Evolutionary conservation across 371 early-diverging fungal genomes (phyloP).

Genomic region (Dentiscutata heterogama): DNA sequence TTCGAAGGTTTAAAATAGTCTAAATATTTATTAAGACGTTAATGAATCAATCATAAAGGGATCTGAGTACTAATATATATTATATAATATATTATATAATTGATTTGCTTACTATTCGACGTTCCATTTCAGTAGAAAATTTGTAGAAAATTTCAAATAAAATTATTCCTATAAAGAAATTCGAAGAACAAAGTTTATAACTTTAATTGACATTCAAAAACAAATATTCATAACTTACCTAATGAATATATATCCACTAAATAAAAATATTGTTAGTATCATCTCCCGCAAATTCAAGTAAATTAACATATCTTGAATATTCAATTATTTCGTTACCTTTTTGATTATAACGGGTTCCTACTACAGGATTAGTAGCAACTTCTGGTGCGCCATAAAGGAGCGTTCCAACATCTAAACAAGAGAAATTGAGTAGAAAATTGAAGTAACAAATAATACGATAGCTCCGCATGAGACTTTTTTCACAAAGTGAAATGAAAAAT

Average conservation of each 20-base stretch:
- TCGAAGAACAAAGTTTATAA: neutral
- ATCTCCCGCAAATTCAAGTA: neutral
- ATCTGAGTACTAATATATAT: too few species aligned
- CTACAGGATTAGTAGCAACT: slow-evolving; percentile 57
- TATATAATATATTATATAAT: too few species aligned
- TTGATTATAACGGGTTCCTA: slow-evolving; percentile 66
- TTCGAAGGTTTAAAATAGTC: slow-evolving; percentile 70
- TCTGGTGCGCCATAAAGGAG: slow-evolving; percentile 95
- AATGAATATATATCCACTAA: slow-evolving; percentile 46
- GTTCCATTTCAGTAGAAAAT: slow-evolving; percentile 81
- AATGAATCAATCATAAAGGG: neutral
- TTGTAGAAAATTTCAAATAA: slow-evolving; percentile 82
- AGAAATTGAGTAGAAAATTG: slow-evolving; percentile 42
- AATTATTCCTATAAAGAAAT: slow-evolving; percentile 53
- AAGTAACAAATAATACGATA: neutral
- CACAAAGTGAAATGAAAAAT: slow-evolving; percentile 17
- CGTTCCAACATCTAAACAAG: slow-evolving; percentile 80
- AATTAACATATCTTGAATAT: neutral
- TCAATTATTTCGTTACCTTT: slow-evolving; percentile 48
- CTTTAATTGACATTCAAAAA: neutral
- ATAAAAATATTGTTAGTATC: neutral
- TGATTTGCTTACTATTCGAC: slow-evolving; percentile 57
- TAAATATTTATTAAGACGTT: neutral
- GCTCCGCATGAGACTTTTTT: neutral
- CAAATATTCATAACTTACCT: slow-evolving; percentile 30